phyloP scores from a whole-genome alignment of 2,329 filamentous ascomycete species.

The Tolypocladium guangdongense region DNA sequence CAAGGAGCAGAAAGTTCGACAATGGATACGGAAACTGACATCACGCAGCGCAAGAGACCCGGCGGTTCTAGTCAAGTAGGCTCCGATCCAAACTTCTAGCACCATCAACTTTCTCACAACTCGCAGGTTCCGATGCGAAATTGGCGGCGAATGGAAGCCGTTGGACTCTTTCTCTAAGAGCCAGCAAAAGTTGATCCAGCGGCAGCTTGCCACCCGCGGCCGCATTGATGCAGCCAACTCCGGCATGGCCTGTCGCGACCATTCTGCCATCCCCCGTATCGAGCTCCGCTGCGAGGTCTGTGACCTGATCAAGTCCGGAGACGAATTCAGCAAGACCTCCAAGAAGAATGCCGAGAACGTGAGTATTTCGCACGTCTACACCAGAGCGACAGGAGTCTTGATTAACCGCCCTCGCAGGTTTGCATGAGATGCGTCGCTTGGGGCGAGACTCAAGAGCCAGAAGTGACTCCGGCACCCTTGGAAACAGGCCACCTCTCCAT shows the following conservation, averaged over 20 bases:
- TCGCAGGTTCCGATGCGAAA: constrained; percentile 21
- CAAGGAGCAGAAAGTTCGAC: background rate
- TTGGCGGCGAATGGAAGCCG: constrained; percentile 25
- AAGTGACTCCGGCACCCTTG: constrained; percentile 16
- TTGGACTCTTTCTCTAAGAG: constrained; percentile 19
- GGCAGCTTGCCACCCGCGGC: constrained; percentile 4
- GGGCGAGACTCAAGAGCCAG: constrained; percentile 23
- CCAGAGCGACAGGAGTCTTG: background rate
- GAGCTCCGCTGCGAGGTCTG: constrained; percentile 23
- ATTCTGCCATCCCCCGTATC: constrained; percentile 11
- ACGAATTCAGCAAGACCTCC: constrained; percentile 19
- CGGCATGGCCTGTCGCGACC: constrained; percentile 26
- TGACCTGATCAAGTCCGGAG: constrained; percentile 11
- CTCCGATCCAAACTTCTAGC: background rate
- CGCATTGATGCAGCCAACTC: constrained; percentile 17
- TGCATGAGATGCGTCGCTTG: constrained; percentile 25
- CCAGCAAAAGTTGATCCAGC: constrained; percentile 17
- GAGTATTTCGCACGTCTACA: constrained; percentile 5
- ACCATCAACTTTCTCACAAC: background rate
- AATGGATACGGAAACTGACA: background rate
- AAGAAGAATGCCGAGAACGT: constrained; percentile 18
- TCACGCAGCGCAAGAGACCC: background rate
- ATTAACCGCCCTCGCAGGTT: constrained; percentile 12
- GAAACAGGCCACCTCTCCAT: constrained; percentile 21
- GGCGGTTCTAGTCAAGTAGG: background rate